Evolutionary conservation across 768 basidiomycete species (phyloP).

Genomic region (Collybia mongolica): DNA sequence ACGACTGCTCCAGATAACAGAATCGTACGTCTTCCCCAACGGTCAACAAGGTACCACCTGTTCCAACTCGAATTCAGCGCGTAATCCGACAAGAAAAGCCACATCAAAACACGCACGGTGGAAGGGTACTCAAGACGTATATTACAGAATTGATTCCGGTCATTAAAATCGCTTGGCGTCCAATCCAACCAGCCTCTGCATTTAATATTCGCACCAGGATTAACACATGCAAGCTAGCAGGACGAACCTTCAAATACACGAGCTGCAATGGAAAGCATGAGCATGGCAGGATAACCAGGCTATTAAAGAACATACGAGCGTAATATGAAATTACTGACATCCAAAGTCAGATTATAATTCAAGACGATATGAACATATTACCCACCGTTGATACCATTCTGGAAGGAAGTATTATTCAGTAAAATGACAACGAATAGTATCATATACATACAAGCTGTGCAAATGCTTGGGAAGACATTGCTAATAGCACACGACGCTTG

Average conservation of each 20-base stretch:
- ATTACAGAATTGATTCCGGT: conserved; percentile 82
- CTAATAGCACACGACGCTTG: conserved; percentile 83
- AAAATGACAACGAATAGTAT: conserved; percentile 2
- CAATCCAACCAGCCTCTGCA: conserved; percentile 84
- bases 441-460: conserved; percentile 77
- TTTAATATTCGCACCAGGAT: neutral
- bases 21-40: conserved; percentile 79
- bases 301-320: conserved; percentile 61
- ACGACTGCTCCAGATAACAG: conserved; percentile 74
- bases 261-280: conserved; percentile 38
- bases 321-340: conserved; percentile 89
- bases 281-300: neutral
- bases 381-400: conserved; percentile 95
- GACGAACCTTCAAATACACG: conserved; percentile 85
- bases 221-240: neutral
- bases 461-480: conserved; percentile 95
- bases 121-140: conserved; percentile 66
- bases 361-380: neutral
- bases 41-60: conserved; percentile 86
- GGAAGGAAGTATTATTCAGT: neutral
- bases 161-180: conserved; percentile 85
- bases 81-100: conserved; percentile 2
- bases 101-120: conserved; percentile 48
- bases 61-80: conserved; percentile 2
- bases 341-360: too few relatives aligned